Percentiles rank a stretch among this genome's conserved stretches.
Conservation (phyloP, 2,329 filamentous ascomycete genomes). For the Didymella lethalis region DNA sequence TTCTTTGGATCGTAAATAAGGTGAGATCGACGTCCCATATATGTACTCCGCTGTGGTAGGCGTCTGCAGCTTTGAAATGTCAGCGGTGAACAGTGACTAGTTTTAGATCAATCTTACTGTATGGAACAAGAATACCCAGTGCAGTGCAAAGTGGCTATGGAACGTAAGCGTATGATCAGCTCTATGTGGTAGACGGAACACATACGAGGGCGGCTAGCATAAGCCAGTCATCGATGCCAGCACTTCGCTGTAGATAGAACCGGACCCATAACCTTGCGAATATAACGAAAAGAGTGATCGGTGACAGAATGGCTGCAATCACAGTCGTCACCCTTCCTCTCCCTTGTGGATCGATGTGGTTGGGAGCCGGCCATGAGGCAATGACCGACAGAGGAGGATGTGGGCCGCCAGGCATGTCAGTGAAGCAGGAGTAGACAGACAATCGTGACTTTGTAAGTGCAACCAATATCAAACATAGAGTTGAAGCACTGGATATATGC, state of each 20-base stretch:
- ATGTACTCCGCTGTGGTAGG: neutral
- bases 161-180: neutral
- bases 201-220: slow-evolving; percentile 33
- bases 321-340: neutral
- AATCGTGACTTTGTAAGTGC: no score
- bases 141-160: neutral
- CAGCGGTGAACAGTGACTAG: neutral
- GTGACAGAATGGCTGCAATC: slow-evolving; percentile 26
- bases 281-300: slow-evolving; percentile 26
- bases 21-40: slow-evolving; percentile 31
- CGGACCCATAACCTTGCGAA: slow-evolving; percentile 36
- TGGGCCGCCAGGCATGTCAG: slow-evolving; percentile 1
- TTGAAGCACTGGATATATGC: neutral
- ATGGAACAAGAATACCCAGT: neutral
- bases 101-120: neutral
- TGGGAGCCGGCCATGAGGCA: neutral
- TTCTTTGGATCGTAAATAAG: neutral
- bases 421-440: neutral
- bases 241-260: slow-evolving; percentile 27
- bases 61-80: neutral
- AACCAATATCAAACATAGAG: neutral
- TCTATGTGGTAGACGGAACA: neutral
- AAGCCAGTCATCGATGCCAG: slow-evolving; percentile 36
- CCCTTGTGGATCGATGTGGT: neutral
- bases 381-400: slow-evolving; percentile 2